Evolutionary conservation across 352 stramenopile genomes (phyloP).

Genomic region (Globisporangium carolinianum): DNA sequence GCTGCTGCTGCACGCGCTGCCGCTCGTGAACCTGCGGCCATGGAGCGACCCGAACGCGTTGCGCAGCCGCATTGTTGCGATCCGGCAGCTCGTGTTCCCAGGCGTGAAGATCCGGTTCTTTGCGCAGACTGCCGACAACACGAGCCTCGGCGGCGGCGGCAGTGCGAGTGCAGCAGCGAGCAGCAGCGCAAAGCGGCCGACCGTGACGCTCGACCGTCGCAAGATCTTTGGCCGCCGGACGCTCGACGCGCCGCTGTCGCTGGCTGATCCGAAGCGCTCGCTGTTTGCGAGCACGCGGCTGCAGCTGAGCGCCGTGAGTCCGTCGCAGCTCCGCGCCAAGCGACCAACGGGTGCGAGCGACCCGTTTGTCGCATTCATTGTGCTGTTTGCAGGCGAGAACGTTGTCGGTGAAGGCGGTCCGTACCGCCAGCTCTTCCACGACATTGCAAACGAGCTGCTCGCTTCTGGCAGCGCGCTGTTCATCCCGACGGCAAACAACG

Average conservation of each 20-base stretch:
- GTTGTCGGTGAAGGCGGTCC: conserved; percentile 73
- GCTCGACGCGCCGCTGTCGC: conserved; percentile 12
- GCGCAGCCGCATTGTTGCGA: conserved; percentile 38
- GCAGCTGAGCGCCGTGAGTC: conserved; percentile 41
- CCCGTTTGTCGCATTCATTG: conserved; percentile 77
- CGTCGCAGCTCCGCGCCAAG: conserved; percentile 50
- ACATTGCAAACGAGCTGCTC: conserved; percentile 64
- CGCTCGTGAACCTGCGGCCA: conserved; percentile 58
- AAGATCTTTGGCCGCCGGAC: conserved; percentile 33
- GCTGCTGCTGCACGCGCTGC: conserved; percentile 38
- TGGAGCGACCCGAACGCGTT: conserved; percentile 42
- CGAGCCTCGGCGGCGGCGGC: conserved; percentile 32
- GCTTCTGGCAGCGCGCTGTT: conserved; percentile 44
- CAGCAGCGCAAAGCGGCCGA: conserved; percentile 42
- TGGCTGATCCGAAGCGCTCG: conserved; percentile 46
- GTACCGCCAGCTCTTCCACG: conserved; percentile 77
- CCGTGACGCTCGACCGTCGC: conserved; percentile 62
- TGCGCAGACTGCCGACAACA: conserved; percentile 61
- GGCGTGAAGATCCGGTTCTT: conserved; percentile 75
- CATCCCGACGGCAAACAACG: conserved; percentile 65
- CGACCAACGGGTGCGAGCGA: conserved; percentile 70
- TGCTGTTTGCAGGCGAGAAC: conserved; percentile 71
- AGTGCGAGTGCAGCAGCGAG: conserved; percentile 21
- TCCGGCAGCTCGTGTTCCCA: conserved; percentile 66
- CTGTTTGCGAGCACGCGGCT: conserved; percentile 60